Evolutionary conservation across 2,329 filamentous ascomycete genomes (phyloP).

Genomic region (Trichoderma atrobrunneum): DNA sequence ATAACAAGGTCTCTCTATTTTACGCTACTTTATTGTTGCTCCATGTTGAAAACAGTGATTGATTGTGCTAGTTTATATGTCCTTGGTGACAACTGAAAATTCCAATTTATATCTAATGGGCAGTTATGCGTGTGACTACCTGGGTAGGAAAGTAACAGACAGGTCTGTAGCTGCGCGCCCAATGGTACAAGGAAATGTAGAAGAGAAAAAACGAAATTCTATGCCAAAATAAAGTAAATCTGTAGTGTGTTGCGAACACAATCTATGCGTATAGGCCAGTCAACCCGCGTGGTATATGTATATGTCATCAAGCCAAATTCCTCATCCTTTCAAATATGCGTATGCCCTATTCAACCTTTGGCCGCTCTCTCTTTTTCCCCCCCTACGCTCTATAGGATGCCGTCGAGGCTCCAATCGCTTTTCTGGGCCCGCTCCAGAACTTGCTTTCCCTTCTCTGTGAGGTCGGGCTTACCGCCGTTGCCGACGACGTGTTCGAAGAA

Average conservation of each 20-base stretch:
- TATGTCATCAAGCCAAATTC: not conserved
- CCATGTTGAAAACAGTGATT: not conserved
- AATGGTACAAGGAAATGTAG: not conserved
- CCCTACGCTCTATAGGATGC: conserved; percentile 32
- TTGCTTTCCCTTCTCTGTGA: conserved; percentile 52
- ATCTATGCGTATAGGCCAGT: conserved; percentile 18
- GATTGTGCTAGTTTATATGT: not conserved
- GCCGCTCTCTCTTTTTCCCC: not conserved
- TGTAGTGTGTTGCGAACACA: conserved; percentile 17
- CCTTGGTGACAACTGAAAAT: not conserved
- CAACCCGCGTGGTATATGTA: conserved; percentile 17
- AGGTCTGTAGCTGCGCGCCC: not conserved
- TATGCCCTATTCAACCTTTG: not conserved
- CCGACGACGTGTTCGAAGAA: conserved; percentile 71
- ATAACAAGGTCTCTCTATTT: not conserved
- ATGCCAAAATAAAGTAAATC: not conserved
- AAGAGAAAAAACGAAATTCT: not conserved
- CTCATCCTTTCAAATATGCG: not conserved
- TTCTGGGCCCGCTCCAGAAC: conserved; percentile 53
- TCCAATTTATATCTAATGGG: not conserved
- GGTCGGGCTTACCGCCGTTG: conserved; percentile 54
- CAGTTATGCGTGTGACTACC: not conserved
- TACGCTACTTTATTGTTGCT: not conserved
- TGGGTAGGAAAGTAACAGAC: not conserved
- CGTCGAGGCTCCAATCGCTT: conserved; percentile 51